These are phyloP conservation scores for Podospora pseudopauciseta DNA, from an alignment of 495 filamentous ascomycete species.

Conservation along the genomic window DNA sequence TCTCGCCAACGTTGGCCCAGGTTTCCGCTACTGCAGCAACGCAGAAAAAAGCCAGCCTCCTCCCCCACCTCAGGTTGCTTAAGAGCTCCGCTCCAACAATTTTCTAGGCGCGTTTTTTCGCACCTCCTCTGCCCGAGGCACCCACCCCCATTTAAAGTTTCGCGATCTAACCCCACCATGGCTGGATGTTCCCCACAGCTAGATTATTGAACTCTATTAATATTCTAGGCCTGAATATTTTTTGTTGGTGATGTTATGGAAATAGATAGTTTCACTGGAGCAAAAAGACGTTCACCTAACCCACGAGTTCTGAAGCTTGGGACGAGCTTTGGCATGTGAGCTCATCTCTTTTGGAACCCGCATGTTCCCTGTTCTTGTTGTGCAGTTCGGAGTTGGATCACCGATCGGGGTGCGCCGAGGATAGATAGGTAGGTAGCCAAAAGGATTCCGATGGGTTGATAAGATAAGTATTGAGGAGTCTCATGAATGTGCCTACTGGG, in stretches of 20 bases:
- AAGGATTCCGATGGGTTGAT: no score
- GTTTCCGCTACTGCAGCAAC: constrained; percentile 8
- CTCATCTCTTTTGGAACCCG: neutral
- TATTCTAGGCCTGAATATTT: neutral
- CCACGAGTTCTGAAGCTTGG: neutral
- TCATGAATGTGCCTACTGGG: no score
- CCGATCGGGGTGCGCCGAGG: neutral
- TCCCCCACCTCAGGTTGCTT: constrained; percentile 2
- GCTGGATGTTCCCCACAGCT: neutral
- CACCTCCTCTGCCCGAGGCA: neutral
- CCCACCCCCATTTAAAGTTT: neutral
- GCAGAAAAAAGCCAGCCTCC: constrained; percentile 4
- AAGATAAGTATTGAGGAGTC: no score
- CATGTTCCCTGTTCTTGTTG: neutral
- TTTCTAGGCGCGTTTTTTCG: constrained; percentile 14
- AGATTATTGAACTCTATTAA: neutral
- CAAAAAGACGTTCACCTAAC: neutral
- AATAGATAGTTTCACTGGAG: neutral
- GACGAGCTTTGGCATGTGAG: neutral
- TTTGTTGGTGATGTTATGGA: neutral
- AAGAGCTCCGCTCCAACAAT: neutral
- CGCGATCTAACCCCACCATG: constrained; percentile 6
- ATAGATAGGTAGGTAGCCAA: neutral
- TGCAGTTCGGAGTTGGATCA: neutral
- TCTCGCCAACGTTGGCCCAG: no score